Evolutionary conservation across 2,329 filamentous ascomycete genomes (phyloP).

Genomic region (Fusarium sp.): DNA sequence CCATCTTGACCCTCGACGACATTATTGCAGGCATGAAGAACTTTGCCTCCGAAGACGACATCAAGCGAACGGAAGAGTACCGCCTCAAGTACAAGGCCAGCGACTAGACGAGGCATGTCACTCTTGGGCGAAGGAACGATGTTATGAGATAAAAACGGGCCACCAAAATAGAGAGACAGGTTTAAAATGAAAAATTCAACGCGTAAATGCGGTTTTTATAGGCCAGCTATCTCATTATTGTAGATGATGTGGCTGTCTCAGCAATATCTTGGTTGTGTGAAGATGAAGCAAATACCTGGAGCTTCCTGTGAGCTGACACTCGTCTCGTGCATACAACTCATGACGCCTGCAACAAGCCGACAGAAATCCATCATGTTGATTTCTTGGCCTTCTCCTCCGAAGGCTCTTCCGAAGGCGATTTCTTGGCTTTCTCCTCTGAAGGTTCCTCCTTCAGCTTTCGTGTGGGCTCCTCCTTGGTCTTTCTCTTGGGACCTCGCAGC

Average conservation of each 20-base stretch:
- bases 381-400: conserved; percentile 16
- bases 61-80: conserved; percentile 78
- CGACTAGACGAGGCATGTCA: conserved; percentile 55
- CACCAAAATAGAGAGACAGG: conserved; percentile 18
- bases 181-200: conserved; percentile 8
- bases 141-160: conserved; percentile 21
- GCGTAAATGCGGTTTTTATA: conserved; percentile 25
- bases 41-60: conserved; percentile 70
- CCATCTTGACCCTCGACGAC: conserved; percentile 86
- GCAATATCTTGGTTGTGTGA: conserved; percentile 21
- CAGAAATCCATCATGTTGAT: conserved; percentile 11
- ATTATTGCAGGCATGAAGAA: conserved; percentile 76
- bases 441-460: conserved; percentile 33
- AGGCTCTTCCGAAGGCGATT: conserved; percentile 27
- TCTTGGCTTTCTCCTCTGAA: conserved; percentile 14
- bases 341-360: conserved; percentile 1
- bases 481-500: conserved; percentile 39
- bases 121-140: conserved; percentile 2
- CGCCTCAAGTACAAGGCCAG: conserved; percentile 71
- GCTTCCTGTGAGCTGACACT: conserved; percentile 15
- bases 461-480: conserved; percentile 43
- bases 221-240: conserved; percentile 40
- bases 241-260: conserved; percentile 18
- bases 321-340: conserved; percentile 1
- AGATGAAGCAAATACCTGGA: conserved; percentile 16